These are phyloP conservation scores for Suillus sp. DNA, from an alignment of 768 basidiomycete species.

Conservation along the genomic window DNA sequence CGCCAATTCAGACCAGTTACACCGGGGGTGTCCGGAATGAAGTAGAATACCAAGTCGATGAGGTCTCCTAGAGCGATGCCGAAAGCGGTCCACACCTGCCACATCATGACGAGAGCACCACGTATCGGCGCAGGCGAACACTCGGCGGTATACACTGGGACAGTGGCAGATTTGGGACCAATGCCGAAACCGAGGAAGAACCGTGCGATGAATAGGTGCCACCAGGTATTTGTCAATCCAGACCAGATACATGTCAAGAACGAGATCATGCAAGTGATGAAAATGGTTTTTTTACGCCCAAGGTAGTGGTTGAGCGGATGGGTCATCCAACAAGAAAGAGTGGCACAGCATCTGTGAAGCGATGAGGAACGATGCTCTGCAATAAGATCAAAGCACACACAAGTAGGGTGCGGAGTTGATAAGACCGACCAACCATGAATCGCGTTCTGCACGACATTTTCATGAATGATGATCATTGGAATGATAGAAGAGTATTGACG, in stretches of 20 bases:
- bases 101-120: constrained; percentile 90
- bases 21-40: constrained; percentile 47
- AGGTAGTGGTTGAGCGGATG: constrained; percentile 68
- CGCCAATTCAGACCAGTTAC: constrained; percentile 77
- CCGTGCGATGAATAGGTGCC: constrained; percentile 56
- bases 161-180: constrained; percentile 62
- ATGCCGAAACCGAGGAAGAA: constrained; percentile 49
- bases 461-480: constrained; percentile 16
- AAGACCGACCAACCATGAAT: constrained; percentile 77
- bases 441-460: constrained; percentile 38
- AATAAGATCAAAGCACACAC: constrained; percentile 37
- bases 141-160: constrained; percentile 72
- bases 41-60: constrained; percentile 63
- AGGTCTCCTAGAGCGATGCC: constrained; percentile 77
- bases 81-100: constrained; percentile 91
- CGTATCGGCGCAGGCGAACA: constrained; percentile 80
- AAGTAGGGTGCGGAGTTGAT: constrained; percentile 67
- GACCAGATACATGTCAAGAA: constrained; percentile 57
- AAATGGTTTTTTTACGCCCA: constrained; percentile 64
- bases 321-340: constrained; percentile 66
- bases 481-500: constrained; percentile 13
- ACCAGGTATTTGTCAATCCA: constrained; percentile 56
- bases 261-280: constrained; percentile 59
- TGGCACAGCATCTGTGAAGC: constrained; percentile 47
- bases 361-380: constrained; percentile 7